Conservation (phyloP, 1,284 basidiomycete species). For the Pseudozyma sp. region DNA sequence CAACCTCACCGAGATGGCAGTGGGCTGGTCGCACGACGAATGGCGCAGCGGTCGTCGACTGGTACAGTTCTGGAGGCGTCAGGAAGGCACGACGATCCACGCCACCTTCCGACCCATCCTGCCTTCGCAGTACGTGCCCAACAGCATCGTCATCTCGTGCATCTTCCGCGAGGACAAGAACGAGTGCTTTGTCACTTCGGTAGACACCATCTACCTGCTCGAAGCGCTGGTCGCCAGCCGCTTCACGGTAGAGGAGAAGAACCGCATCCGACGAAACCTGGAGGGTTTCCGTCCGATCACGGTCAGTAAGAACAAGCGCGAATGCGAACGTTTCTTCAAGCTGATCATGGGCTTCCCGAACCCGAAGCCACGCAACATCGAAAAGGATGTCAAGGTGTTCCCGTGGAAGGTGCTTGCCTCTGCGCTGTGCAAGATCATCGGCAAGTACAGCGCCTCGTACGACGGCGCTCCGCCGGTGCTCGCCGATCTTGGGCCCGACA, state of each 20-base stretch:
- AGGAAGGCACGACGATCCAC: constrained; percentile 72
- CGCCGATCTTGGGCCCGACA: constrained; percentile 31
- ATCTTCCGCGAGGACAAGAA: constrained; percentile 85
- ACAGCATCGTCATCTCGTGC: constrained; percentile 78
- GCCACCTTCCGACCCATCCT: constrained; percentile 71
- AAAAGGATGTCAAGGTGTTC: constrained; percentile 97
- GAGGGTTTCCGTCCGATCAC: constrained; percentile 92
- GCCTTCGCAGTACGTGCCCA: constrained; percentile 69
- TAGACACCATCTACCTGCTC: constrained; percentile 92
- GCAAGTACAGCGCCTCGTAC: constrained; percentile 77
- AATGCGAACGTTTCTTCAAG: constrained; percentile 87
- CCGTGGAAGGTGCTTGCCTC: constrained; percentile 85
- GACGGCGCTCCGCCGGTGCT: constrained; percentile 39
- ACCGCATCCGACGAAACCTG: constrained; percentile 90
- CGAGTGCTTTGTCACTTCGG: constrained; percentile 87
- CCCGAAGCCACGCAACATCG: constrained; percentile 94
- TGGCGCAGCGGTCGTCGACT: constrained; percentile 71
- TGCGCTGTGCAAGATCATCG: constrained; percentile 89
- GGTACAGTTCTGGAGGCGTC: constrained; percentile 73
- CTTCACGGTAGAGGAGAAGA: constrained; percentile 95
- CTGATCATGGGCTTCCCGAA: constrained; percentile 94
- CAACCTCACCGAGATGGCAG: constrained; percentile 72
- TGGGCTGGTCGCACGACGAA: constrained; percentile 73
- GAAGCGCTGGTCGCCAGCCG: constrained; percentile 85
- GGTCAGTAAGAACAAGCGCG: constrained; percentile 83